These are phyloP conservation scores for Lepiota subincarnata DNA, from an alignment of 768 basidiomycete genomes.

Conservation along the genomic window DNA sequence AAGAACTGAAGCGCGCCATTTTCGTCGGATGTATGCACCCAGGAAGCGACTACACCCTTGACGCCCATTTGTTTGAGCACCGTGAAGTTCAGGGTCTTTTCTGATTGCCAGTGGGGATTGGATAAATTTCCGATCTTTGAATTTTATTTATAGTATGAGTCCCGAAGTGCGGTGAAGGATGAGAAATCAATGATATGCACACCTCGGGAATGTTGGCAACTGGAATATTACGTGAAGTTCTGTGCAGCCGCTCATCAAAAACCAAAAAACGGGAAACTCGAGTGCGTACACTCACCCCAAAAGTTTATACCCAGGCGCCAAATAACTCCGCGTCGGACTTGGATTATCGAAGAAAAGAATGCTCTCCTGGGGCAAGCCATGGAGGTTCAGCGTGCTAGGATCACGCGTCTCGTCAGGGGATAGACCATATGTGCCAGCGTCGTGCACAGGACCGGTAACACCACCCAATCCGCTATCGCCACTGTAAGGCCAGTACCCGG, in stretches of 20 bases:
- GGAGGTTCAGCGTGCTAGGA: constrained; percentile 16
- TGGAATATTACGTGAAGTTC: constrained; percentile 21
- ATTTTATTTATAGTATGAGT: not conserved
- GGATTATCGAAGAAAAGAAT: constrained; percentile 30
- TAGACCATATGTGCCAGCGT: constrained; percentile 23
- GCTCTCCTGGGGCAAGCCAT: constrained; percentile 16
- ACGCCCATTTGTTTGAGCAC: constrained; percentile 19
- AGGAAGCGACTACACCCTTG: constrained; percentile 22
- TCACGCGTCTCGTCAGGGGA: constrained; percentile 17
- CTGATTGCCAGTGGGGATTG: constrained; percentile 28
- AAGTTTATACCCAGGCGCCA: constrained; percentile 22
- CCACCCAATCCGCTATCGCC: constrained; percentile 25
- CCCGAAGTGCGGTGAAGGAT: not conserved
- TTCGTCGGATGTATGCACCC: constrained; percentile 25
- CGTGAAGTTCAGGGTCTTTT: constrained; percentile 24
- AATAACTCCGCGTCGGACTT: constrained; percentile 26
- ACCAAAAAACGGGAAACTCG: not conserved
- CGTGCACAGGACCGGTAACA: constrained; percentile 22
- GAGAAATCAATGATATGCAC: not conserved
- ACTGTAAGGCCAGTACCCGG: constrained; percentile 29
- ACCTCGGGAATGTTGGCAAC: constrained; percentile 21
- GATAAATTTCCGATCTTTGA: constrained; percentile 25
- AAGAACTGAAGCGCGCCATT: constrained; percentile 26
- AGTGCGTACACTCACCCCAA: constrained; percentile 20
- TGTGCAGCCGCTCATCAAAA: not conserved